Evolutionary conservation across 805 yeast species (phyloP).

Genomic region (Candida sanyiensis): DNA sequence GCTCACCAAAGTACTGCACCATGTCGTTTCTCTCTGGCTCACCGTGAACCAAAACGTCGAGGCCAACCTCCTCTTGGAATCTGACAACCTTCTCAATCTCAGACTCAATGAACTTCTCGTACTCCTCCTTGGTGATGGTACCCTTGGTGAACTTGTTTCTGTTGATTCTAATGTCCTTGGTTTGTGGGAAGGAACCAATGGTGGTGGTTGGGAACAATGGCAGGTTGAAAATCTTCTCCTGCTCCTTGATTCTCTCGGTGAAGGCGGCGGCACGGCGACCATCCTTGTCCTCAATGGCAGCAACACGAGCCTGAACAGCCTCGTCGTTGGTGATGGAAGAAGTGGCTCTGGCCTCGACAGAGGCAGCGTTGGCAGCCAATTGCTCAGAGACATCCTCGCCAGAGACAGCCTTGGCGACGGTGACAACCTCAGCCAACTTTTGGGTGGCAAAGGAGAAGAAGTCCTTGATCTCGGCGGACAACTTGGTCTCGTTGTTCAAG

Average conservation of each 20-base stretch:
- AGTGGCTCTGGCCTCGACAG: constrained; percentile 77
- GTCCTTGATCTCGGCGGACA: constrained; percentile 86
- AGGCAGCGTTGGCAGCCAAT: constrained; percentile 80
- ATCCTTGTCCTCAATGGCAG: constrained; percentile 66
- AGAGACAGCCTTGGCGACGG: constrained; percentile 80
- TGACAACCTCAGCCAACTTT: constrained; percentile 87
- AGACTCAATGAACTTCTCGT: constrained; percentile 92
- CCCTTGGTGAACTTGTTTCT: constrained; percentile 99
- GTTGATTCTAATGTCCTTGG: constrained; percentile 97
- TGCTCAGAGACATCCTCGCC: constrained; percentile 74
- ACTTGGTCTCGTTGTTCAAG: constrained; percentile 84
- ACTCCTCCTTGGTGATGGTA: constrained; percentile 88
- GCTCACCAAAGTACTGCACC: constrained; percentile 99
- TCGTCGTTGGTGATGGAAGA: constrained; percentile 89
- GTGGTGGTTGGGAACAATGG: constrained; percentile 99
- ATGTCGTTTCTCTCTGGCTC: constrained; percentile 99
- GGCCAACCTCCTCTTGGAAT: constrained; percentile 99
- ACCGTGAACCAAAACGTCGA: constrained; percentile 98
- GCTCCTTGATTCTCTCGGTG: constrained; percentile 81
- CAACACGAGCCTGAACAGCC: constrained; percentile 82
- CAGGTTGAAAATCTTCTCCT: constrained; percentile 80
- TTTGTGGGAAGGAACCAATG: constrained; percentile 99
- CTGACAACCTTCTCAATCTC: constrained; percentile 93
- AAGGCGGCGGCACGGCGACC: constrained; percentile 84
- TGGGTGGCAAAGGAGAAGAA: constrained; percentile 99